A percentile compares a stretch with the other conserved stretches of the same genome.
Conservation (phyloP, 2,329 filamentous ascomycete genomes). For the Aureobasidium uvarum region DNA sequence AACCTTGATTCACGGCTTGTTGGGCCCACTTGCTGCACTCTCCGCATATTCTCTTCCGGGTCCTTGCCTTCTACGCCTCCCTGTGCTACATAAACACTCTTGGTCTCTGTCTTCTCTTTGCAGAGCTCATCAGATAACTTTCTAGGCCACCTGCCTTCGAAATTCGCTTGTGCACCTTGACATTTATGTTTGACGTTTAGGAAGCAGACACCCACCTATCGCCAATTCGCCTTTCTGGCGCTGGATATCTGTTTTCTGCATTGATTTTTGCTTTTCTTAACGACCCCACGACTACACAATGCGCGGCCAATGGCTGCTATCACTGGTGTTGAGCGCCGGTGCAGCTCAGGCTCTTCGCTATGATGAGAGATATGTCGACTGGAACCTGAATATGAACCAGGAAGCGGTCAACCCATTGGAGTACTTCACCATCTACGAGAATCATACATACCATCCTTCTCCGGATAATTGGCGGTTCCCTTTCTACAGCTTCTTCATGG, state of each 20-base stretch:
- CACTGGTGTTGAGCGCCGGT: conserved; percentile 4
- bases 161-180: neutral
- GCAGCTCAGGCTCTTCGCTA: conserved; percentile 38
- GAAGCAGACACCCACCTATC: neutral
- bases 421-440: conserved; percentile 58
- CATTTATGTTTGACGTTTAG: conserved; percentile 17
- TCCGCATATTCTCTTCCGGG: conserved; percentile 12
- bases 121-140: neutral
- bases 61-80: conserved; percentile 18
- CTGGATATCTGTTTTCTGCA: conserved; percentile 9
- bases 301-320: conserved; percentile 19
- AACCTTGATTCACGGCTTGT: conserved; percentile 3
- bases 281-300: conserved; percentile 19
- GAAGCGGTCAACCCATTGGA: conserved; percentile 56
- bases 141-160: neutral
- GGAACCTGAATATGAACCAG: conserved; percentile 62
- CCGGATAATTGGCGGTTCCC: conserved; percentile 64
- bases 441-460: conserved; percentile 54
- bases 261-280: neutral
- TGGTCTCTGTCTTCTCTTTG: neutral
- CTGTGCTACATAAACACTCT: conserved; percentile 25
- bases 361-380: conserved; percentile 52
- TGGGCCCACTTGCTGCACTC: conserved; percentile 21
- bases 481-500: conserved; percentile 63
- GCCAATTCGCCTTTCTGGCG: conserved; percentile 15